phyloP scores from a whole-genome alignment of 768 basidiomycete species.

The Hemileccinum rubropunctum region DNA sequence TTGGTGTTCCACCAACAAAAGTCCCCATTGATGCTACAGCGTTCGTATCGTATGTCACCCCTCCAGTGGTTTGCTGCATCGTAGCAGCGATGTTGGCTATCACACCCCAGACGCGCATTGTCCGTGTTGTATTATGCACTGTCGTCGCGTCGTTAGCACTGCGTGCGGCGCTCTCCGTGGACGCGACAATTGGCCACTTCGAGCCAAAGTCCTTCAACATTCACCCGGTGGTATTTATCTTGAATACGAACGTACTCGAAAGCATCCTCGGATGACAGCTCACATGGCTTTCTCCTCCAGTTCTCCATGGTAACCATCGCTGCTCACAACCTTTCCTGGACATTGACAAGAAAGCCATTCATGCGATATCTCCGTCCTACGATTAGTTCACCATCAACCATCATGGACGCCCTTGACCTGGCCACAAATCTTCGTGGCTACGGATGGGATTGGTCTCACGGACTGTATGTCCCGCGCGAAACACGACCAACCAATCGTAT shows the following conservation, averaged over 20 bases:
- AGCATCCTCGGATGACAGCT: background rate
- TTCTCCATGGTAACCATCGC: slow-evolving; percentile 10
- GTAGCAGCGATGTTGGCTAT: slow-evolving; percentile 49
- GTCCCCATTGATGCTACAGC: slow-evolving; percentile 32
- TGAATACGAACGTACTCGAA: no score
- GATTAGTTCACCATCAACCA: background rate
- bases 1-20: slow-evolving; percentile 3
- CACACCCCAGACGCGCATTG: slow-evolving; percentile 40
- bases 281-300: background rate
- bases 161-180: slow-evolving; percentile 29
- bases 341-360: slow-evolving; percentile 11
- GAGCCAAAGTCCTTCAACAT: slow-evolving; percentile 7
- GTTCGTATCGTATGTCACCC: slow-evolving; percentile 39
- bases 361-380: slow-evolving; percentile 9
- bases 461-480: slow-evolving; percentile 31
- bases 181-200: slow-evolving; percentile 3
- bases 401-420: slow-evolving; percentile 48
- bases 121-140: slow-evolving; percentile 47
- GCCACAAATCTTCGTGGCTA: slow-evolving; percentile 50
- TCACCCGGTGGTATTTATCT: slow-evolving; percentile 7
- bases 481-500: slow-evolving; percentile 39
- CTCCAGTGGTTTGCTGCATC: slow-evolving; percentile 44
- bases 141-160: slow-evolving; percentile 42
- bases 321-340: slow-evolving; percentile 14
- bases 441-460: slow-evolving; percentile 59